Evolutionary conservation across 2,329 filamentous ascomycete genomes (phyloP).

Genomic region (Cordyceps fumosorosea): DNA sequence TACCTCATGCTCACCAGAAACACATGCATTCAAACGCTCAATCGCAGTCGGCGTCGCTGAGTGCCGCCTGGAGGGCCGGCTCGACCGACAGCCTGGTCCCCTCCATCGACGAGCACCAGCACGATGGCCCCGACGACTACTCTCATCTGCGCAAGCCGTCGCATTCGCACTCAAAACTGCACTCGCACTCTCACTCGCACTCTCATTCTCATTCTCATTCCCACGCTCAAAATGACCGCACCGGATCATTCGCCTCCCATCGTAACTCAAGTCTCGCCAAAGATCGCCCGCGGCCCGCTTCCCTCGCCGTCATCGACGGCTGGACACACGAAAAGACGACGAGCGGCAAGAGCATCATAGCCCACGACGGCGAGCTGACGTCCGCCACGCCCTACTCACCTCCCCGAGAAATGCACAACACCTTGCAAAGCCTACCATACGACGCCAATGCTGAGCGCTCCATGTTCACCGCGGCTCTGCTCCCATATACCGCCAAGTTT

Average conservation of each 20-base stretch:
- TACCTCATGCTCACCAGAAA: slow-evolving; percentile 41
- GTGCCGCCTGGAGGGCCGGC: slow-evolving; percentile 29
- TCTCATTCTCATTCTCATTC: slow-evolving; percentile 18
- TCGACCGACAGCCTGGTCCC: slow-evolving; percentile 27
- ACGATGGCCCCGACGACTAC: slow-evolving; percentile 24
- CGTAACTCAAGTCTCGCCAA: slow-evolving; percentile 21
- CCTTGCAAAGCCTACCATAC: slow-evolving; percentile 21
- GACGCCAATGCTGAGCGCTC: slow-evolving; percentile 49
- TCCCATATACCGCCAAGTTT: slow-evolving; percentile 62
- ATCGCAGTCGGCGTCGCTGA: slow-evolving; percentile 30
- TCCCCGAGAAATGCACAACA: slow-evolving; percentile 15
- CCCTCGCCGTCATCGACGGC: slow-evolving; percentile 29
- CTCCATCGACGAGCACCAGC: slow-evolving; percentile 25
- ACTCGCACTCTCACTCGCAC: slow-evolving; percentile 17
- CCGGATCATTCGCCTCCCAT: slow-evolving; percentile 26
- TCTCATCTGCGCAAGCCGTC: neutral
- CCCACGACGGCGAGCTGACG: slow-evolving; percentile 23
- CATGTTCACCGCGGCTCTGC: slow-evolving; percentile 62
- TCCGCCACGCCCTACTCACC: slow-evolving; percentile 24
- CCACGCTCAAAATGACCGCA: slow-evolving; percentile 23
- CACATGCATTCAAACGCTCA: slow-evolving; percentile 34
- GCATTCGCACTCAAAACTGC: slow-evolving; percentile 14
- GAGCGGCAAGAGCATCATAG: slow-evolving; percentile 34
- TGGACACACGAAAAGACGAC: slow-evolving; percentile 36
- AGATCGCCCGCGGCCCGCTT: slow-evolving; percentile 27